Evolutionary conservation across 2,329 filamentous ascomycete genomes (phyloP).

Genomic region (Fusarium continuum): DNA sequence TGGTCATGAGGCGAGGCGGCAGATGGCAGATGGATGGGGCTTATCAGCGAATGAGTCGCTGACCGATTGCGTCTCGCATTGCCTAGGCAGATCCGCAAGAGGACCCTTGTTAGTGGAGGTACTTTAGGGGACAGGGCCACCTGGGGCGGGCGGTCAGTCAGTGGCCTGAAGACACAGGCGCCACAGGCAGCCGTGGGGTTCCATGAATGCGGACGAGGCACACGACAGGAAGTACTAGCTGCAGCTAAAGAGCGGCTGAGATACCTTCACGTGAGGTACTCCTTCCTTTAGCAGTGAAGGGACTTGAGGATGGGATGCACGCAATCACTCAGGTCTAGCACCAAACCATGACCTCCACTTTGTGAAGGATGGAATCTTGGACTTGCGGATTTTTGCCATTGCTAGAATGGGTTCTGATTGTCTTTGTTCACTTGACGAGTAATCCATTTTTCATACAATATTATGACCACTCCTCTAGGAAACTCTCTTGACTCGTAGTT

Average conservation of each 20-base stretch:
- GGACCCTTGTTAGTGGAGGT: slow-evolving; percentile 33
- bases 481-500: slow-evolving; percentile 13
- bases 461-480: background rate
- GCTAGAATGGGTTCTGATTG: background rate
- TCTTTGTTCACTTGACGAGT: background rate
- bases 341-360: background rate
- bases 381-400: background rate
- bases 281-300: background rate
- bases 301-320: slow-evolving; percentile 11
- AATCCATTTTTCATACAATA: background rate
- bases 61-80: slow-evolving; percentile 39
- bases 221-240: slow-evolving; percentile 30
- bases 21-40: slow-evolving; percentile 40
- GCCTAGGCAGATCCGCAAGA: slow-evolving; percentile 38
- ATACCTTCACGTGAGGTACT: slow-evolving; percentile 38
- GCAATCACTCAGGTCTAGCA: slow-evolving; percentile 10
- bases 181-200: slow-evolving; percentile 32
- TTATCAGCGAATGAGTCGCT: slow-evolving; percentile 43
- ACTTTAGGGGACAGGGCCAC: slow-evolving; percentile 22
- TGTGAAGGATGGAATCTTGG: slow-evolving; percentile 2
- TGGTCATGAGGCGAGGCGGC: slow-evolving; percentile 44
- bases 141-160: slow-evolving; percentile 39
- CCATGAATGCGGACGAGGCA: slow-evolving; percentile 29
- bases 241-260: background rate
- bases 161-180: slow-evolving; percentile 25